Conservation (phyloP, 192 early-diverging fungal genomes). For the Endogone sp. region DNA sequence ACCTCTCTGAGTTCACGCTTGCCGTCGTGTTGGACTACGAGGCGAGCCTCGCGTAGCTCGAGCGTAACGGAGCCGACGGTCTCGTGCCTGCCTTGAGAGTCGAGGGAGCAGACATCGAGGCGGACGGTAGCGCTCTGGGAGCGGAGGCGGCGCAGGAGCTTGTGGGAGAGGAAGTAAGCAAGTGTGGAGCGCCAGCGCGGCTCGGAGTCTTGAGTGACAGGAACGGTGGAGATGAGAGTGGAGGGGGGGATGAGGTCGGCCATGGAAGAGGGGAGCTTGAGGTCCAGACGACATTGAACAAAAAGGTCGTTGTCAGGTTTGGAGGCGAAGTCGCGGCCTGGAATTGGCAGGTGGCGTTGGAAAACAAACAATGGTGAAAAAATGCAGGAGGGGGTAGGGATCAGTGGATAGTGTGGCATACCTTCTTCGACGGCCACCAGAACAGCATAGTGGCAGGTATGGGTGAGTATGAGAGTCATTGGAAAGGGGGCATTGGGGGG, state of each 20-base stretch:
- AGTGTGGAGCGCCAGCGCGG: constrained; percentile 17
- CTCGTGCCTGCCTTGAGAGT: constrained; percentile 5
- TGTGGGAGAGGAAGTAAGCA: constrained; percentile 25
- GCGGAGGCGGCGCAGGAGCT: constrained; percentile 20
- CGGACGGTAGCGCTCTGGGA: constrained; percentile 15
- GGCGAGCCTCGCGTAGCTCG: constrained; percentile 15
- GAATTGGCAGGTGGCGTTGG: not conserved
- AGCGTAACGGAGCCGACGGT: constrained; percentile 9
- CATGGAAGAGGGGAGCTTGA: constrained; percentile 21
- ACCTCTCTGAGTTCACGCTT: constrained; percentile 18
- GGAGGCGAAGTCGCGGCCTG: constrained; percentile 24
- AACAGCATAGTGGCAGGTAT: constrained; percentile 32
- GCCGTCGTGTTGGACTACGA: constrained; percentile 17
- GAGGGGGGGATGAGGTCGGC: constrained; percentile 29
- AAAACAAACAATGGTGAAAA: not conserved
- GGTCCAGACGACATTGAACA: constrained; percentile 21
- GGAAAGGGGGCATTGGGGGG: too few species aligned
- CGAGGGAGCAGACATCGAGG: constrained; percentile 12
- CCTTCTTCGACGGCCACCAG: constrained; percentile 31
- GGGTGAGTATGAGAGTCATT: constrained; percentile 32
- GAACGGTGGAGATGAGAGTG: constrained; percentile 17
- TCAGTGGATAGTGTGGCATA: constrained; percentile 10
- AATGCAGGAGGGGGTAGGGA: constrained; percentile 3
- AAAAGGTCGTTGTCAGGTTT: constrained; percentile 10
- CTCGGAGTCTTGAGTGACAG: constrained; percentile 5